A percentile compares a stretch with the other conserved stretches of the same genome.
phyloP scores from a whole-genome alignment of 257 asterid genomes.

The Petunia axillaris region DNA sequence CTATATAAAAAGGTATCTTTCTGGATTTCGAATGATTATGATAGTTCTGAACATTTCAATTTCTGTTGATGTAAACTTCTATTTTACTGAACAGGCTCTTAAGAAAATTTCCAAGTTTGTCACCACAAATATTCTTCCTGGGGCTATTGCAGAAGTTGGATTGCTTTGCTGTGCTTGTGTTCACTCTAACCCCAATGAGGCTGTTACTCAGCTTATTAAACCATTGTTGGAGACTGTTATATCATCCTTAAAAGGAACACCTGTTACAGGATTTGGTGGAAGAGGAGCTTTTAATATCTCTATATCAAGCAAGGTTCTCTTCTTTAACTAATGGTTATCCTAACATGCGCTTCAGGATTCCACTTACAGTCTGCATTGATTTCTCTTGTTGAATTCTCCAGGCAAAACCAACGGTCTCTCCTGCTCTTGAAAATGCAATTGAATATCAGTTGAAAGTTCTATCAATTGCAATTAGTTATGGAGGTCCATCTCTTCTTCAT shows the following conservation, averaged over 20 bases:
- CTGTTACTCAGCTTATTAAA: conserved; percentile 74
- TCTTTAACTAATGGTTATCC: conserved; percentile 34
- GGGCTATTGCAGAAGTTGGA: conserved; percentile 98
- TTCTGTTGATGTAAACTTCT: conserved; percentile 33
- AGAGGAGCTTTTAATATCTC: conserved; percentile 50
- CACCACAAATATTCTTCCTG: conserved; percentile 90
- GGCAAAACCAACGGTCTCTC: conserved; percentile 79
- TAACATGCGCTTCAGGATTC: conserved; percentile 31
- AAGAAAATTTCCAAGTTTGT: conserved; percentile 89
- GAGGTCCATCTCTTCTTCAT: conserved; percentile 78
- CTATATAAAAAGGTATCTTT: conserved; percentile 85
- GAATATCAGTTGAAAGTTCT: conserved; percentile 92
- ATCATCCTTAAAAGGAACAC: conserved; percentile 77
- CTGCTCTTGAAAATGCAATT: conserved; percentile 87
- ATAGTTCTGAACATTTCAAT: conserved; percentile 10
- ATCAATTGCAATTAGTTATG: conserved; percentile 92
- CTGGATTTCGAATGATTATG: conserved; percentile 25
- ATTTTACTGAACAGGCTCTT: conserved; percentile 66
- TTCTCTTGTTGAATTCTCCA: conserved; percentile 39
- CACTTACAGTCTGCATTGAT: conserved; percentile 31
- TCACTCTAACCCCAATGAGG: conserved; percentile 90
- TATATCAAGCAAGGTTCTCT: conserved; percentile 70
- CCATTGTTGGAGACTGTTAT: conserved; percentile 76
- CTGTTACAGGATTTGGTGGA: conserved; percentile 79
- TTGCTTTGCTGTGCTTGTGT: conserved; percentile 97